phyloP scores from a whole-genome alignment of 495 filamentous ascomycete genomes.

The Hyaloscypha bicolor region DNA sequence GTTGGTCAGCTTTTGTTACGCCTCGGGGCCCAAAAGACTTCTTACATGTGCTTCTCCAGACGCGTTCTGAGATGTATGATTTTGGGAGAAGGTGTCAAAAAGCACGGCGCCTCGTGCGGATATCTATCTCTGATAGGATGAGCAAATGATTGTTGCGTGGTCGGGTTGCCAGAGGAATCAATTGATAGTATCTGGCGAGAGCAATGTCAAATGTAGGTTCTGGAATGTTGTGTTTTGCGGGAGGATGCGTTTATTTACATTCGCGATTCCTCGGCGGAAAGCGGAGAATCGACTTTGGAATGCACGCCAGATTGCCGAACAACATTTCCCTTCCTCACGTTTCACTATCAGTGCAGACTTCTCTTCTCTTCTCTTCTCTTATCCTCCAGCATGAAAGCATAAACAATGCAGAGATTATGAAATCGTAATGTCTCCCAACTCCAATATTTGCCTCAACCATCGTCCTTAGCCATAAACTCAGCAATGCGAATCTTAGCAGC shows the following conservation, averaged over 20 bases:
- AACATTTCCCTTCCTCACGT: no score
- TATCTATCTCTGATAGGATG: background rate
- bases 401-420: no score
- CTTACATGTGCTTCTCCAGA: background rate
- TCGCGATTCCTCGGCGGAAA: background rate
- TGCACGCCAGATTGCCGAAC: background rate
- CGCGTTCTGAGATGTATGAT: background rate
- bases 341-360: no score
- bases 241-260: background rate
- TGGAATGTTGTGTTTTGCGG: background rate
- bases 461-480: no score
- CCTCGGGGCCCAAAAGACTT: background rate
- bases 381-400: no score
- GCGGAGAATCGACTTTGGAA: background rate
- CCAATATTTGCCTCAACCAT: no score
- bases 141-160: background rate
- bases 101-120: background rate
- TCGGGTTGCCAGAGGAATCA: background rate
- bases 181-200: slow-evolving; percentile 6
- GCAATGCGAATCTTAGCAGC: no score
- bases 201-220: background rate
- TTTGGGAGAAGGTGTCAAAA: background rate
- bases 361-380: no score
- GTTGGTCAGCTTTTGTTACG: background rate
- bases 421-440: no score